Conservation (phyloP, 257 asterid species). For the Coffea eugenioides region DNA sequence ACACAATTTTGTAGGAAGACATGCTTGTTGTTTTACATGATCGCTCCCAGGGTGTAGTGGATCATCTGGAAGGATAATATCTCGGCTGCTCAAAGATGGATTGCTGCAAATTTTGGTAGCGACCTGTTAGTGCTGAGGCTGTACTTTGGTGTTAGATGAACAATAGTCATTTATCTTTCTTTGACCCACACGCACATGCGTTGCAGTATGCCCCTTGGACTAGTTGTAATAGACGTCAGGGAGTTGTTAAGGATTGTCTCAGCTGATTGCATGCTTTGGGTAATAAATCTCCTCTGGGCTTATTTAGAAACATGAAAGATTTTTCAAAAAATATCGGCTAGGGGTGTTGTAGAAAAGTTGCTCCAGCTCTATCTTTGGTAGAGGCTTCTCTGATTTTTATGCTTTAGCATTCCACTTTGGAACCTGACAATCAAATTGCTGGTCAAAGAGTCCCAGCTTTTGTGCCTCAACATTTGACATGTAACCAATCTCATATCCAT, state of each 20-base stretch:
- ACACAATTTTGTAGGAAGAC: not conserved
- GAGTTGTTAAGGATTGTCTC: not conserved
- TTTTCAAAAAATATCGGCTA: not conserved
- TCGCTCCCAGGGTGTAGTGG: not conserved
- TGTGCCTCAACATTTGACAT: not conserved
- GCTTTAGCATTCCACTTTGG: not conserved
- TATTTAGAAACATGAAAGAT: not conserved
- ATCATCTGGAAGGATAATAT: not conserved
- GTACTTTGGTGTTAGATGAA: not conserved
- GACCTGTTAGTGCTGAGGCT: not conserved
- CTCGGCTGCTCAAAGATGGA: not conserved
- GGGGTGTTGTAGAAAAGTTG: not conserved
- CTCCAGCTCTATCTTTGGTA: not conserved
- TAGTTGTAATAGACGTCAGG: not conserved
- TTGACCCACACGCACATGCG: not conserved
- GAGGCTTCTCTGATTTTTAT: not conserved
- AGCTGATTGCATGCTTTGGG: not conserved
- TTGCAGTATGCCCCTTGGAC: not conserved
- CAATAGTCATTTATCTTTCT: not conserved
- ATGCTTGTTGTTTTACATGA: not conserved
- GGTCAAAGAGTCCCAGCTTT: not conserved
- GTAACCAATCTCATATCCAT: not conserved
- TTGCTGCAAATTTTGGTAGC: not conserved
- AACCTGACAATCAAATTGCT: not conserved
- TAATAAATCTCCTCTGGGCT: not conserved